A percentile compares a stretch with the other conserved stretches of the same genome.
phyloP scores from a whole-genome alignment of 148 eudicot species.

The Dianthus caryophyllus region DNA sequence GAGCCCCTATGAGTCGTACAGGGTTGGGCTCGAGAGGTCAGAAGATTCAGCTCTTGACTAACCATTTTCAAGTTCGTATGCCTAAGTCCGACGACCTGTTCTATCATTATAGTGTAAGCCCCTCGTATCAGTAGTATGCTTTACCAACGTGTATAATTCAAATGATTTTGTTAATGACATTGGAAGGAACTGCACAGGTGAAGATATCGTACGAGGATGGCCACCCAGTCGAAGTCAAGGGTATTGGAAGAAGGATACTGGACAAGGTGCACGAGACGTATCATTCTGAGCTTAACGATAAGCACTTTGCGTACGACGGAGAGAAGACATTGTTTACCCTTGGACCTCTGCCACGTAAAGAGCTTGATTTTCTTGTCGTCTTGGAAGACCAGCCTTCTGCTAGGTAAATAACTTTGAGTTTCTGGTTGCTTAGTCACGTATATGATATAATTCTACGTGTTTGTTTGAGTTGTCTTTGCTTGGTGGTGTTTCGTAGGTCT shows the following conservation, averaged over 20 bases:
- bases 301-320: constrained; percentile 81
- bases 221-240: constrained; percentile 39
- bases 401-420: constrained; percentile 20
- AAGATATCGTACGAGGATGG: constrained; percentile 43
- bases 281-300: constrained; percentile 59
- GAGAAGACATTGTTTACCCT: constrained; percentile 41
- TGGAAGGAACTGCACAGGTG: constrained; percentile 19
- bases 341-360: constrained; percentile 61
- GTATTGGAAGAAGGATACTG: constrained; percentile 42
- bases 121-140: neutral
- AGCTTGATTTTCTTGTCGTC: constrained; percentile 66
- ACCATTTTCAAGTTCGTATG: constrained; percentile 40
- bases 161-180: neutral
- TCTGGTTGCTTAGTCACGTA: neutral
- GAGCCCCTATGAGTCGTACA: constrained; percentile 31
- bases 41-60: constrained; percentile 34
- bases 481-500: constrained; percentile 5
- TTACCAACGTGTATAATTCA: neutral
- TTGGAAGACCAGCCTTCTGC: constrained; percentile 43
- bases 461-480: neutral
- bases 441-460: neutral
- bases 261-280: constrained; percentile 70
- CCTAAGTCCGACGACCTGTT: constrained; percentile 30
- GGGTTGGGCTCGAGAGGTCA: constrained; percentile 36
- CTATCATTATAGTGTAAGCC: constrained; percentile 37